These are phyloP conservation scores for Linnemannia zychae DNA, from an alignment of 192 early-diverging fungal genomes.

Conservation along the genomic window DNA sequence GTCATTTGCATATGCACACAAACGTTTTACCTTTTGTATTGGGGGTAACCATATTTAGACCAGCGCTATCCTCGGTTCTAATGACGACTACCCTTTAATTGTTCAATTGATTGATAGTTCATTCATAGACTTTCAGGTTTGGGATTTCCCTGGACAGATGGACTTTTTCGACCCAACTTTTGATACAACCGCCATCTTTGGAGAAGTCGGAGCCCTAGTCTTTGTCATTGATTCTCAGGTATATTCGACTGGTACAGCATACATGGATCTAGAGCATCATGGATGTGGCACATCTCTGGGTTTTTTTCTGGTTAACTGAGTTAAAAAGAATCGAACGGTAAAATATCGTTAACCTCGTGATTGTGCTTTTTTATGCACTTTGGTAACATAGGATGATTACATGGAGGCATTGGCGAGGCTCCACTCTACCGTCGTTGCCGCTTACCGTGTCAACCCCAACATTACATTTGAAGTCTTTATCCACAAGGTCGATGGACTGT, in stretches of 20 bases:
- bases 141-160: slow-evolving; percentile 93
- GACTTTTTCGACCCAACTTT: slow-evolving; percentile 83
- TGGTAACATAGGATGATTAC: slow-evolving; percentile 78
- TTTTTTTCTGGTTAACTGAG: neutral
- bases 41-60: neutral
- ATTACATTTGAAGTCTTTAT: slow-evolving; percentile 96
- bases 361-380: neutral
- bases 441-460: slow-evolving; percentile 83
- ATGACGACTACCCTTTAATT: neutral
- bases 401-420: slow-evolving; percentile 82
- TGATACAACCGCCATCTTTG: slow-evolving; percentile 76
- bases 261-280: neutral
- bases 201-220: slow-evolving; percentile 81
- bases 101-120: slow-evolving; percentile 57
- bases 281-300: neutral
- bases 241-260: slow-evolving; percentile 5
- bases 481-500: slow-evolving; percentile 97
- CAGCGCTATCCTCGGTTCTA: neutral
- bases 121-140: slow-evolving; percentile 89
- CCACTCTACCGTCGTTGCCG: slow-evolving; percentile 77
- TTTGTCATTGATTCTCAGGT: slow-evolving; percentile 97
- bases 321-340: neutral
- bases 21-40: neutral
- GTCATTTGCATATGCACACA: neutral
- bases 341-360: neutral